Evolutionary conservation across 2,329 filamentous ascomycete species (phyloP).

Genomic region (Cercospora sp.): DNA sequence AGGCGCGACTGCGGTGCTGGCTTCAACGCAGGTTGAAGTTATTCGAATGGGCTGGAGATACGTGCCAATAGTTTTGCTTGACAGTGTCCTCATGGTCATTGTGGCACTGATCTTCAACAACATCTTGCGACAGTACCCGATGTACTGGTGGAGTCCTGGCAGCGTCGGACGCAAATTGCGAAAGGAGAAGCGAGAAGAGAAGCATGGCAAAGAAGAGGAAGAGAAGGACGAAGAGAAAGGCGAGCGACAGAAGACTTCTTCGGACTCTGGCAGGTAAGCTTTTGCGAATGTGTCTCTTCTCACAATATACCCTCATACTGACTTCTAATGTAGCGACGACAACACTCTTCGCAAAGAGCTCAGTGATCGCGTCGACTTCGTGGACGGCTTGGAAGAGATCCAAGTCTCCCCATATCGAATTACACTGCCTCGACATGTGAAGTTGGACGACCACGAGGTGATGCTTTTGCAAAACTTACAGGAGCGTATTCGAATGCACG

Average conservation of each 20-base stretch:
- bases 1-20: constrained; percentile 51
- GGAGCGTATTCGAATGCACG: constrained; percentile 33
- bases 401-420: constrained; percentile 38
- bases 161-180: constrained; percentile 38
- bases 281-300: not conserved
- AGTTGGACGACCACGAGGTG: constrained; percentile 40
- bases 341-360: constrained; percentile 25
- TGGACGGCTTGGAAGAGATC: constrained; percentile 30
- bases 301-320: not conserved
- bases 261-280: constrained; percentile 26
- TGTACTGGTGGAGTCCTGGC: constrained; percentile 52
- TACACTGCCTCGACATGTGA: constrained; percentile 40
- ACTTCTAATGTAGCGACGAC: constrained; percentile 14
- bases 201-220: not conserved
- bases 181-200: constrained; percentile 21
- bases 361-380: constrained; percentile 23
- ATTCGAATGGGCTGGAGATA: constrained; percentile 50
- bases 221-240: constrained; percentile 17
- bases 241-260: constrained; percentile 11
- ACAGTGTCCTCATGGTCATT: constrained; percentile 44
- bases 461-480: constrained; percentile 41
- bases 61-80: constrained; percentile 46
- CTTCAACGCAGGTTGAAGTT: constrained; percentile 43
- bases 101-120: constrained; percentile 50
- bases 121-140: constrained; percentile 48